phyloP scores from a whole-genome alignment of 306 rosid genomes.

The Trifolium subterraneum region DNA sequence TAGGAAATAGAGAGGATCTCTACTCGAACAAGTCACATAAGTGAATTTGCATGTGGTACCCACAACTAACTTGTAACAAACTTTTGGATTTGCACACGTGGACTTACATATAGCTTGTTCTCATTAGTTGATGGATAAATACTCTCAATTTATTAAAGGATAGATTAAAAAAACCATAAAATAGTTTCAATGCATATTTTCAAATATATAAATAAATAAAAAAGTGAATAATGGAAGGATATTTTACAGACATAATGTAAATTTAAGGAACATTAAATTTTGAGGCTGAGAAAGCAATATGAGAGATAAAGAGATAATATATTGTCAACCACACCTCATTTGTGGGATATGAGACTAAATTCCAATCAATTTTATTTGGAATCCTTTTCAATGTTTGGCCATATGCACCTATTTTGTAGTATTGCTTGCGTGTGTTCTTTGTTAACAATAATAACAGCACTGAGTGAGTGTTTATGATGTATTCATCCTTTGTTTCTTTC shows the following conservation, averaged over 20 bases:
- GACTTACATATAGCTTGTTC: too few relatives aligned
- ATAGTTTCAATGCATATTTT: too few relatives aligned
- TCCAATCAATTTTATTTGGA: conserved; percentile 6
- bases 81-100: too few relatives aligned
- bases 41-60: too few relatives aligned
- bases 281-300: conserved; percentile 75
- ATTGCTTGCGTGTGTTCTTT: conserved; percentile 27
- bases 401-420: not conserved
- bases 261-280: conserved; percentile 27
- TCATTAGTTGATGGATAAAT: too few relatives aligned
- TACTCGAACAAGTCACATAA: too few relatives aligned
- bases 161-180: too few relatives aligned
- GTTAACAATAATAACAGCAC: not conserved
- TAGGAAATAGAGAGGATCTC: too few relatives aligned
- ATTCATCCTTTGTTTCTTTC: conserved; percentile 24
- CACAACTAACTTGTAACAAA: too few relatives aligned
- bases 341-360: conserved; percentile 51
- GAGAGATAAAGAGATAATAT: conserved; percentile 82
- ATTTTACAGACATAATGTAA: conserved; percentile 1
- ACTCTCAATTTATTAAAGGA: too few relatives aligned
- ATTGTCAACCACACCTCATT: conserved; percentile 62
- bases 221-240: not conserved
- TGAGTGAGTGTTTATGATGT: not conserved
- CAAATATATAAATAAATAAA: not conserved
- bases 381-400: conserved; percentile 39